Evolutionary conservation across 768 basidiomycete species (phyloP), one percentile per base, ranked within the genome.

Genomic region (Leccinum incarnatum): DNA sequence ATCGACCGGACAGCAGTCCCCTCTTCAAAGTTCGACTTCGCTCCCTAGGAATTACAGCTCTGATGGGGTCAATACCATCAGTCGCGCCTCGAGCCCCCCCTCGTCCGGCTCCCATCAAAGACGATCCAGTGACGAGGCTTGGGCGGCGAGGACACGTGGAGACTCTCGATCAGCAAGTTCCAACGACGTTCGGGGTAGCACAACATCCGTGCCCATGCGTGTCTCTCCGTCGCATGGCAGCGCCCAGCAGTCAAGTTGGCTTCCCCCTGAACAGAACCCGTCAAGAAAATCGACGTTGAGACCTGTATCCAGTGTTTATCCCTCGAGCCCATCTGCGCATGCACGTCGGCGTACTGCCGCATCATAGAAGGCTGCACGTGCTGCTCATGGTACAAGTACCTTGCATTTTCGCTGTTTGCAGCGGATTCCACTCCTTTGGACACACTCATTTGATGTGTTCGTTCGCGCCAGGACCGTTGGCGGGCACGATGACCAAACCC

Each of bases 81-180:
- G 67, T 51, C 66, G 63, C 21, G 56, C 50, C 19, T 59, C 68
- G 29, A 66, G 65, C 14, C 55, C 65, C 6, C 60, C 59, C 53
- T 65, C 69, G 3, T 61, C 55, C 45, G 59, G 59, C 23, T 63
- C 60, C 14, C 70, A 74, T 45, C 66, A 69, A 34, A 73, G 72
- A 45, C 71, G 56, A 32, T 67, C 74, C 34, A 74, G 69, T 50
- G 74, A 72, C 52, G 72, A 74, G n/a, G 59, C 63, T 54, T 62
- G 53, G n/a, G 51, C 55, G 56, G 53, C 49, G 25, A 73, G 29
- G 36, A 14, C 58, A 2, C 40, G 14, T 2, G 56, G 56, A 32
- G 57, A 64, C 50, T 23, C 56, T 32, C 67, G 64, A 21, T 42
- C 57, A 17, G 62, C 61, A 36, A 69, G 62, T 17, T 59, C 67